Evolutionary conservation across 2,329 filamentous ascomycete genomes (phyloP), one percentile per base, ranked within the genome.

Genomic region (Bipolaris bicolor): DNA sequence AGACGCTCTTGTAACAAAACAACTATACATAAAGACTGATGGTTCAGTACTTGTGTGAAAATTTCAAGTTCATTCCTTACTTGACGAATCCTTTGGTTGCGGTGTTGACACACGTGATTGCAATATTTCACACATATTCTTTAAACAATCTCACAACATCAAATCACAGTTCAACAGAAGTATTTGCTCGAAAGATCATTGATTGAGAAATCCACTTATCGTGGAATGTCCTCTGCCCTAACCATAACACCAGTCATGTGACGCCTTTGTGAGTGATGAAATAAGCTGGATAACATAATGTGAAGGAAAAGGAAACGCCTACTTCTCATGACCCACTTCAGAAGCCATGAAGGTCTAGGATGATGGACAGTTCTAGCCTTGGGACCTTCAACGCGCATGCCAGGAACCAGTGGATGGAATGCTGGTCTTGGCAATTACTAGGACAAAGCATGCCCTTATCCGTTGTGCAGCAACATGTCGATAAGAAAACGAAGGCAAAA

Each of bases 231-330:
- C 20, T 39, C 33, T 37, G 9, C 22, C 20, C n/a, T 18, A 24
- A 20, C 49, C 24, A 11, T 43, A 48, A 33, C 33, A 31, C 24
- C 34, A 39, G 36, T 41, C 26, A 16, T 31, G 26, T 37, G 51
- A 54, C 51, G 51, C 51, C 51, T 24, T 54, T 22, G 50, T 22
- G 24, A 22, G 22, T 20, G 26, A 43, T 34, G 34, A 40, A 41
- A 45, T 45, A 48, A n/a, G 13, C 22, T 24, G 5, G 10, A 51
- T 45, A 29, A 22, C 39, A 33, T 24, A 39, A 24, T 36, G 15
- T 16, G 29, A 47, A 37, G 20, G 16, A 16, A 43, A 43, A 33
- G 40, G 24, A 43, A 40, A 47, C 43, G 44, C 43, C 45, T 34
- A 29, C 48, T 20, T 26, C 13, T 39, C 44, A 40, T 48, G 34